Conservation (phyloP, 805 yeast species). For the Yamadazyma philogaea region DNA sequence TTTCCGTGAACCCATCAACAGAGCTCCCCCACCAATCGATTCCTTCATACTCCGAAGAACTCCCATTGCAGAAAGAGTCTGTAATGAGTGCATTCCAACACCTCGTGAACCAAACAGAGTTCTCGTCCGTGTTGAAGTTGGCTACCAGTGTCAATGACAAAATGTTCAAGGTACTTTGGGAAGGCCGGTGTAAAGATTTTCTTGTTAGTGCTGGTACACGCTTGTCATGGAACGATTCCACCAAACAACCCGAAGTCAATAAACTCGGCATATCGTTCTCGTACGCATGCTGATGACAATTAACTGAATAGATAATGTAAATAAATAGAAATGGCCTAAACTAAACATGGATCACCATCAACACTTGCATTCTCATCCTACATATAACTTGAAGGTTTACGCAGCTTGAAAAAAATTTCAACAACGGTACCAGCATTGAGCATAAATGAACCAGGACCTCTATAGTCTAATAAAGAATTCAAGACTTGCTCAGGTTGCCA, state of each 20-base stretch:
- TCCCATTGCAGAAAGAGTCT: constrained; percentile 23
- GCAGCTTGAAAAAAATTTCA: constrained; percentile 1
- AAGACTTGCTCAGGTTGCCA: constrained; percentile 44
- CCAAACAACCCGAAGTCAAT: constrained; percentile 45
- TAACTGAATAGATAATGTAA: background rate
- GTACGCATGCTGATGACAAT: constrained; percentile 37
- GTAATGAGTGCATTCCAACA: constrained; percentile 51
- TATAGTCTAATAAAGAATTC: constrained; percentile 37
- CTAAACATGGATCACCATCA: no score
- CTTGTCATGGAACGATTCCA: constrained; percentile 36
- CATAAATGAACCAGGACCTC: constrained; percentile 27
- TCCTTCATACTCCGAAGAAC: constrained; percentile 1
- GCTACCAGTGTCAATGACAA: constrained; percentile 66
- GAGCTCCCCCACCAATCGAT: background rate
- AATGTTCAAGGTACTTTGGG: constrained; percentile 73
- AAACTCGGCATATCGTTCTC: constrained; percentile 61
- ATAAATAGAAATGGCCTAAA: no score
- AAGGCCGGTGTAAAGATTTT: constrained; percentile 79
- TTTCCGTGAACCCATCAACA: constrained; percentile 3
- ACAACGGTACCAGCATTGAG: background rate
- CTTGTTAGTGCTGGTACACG: constrained; percentile 72
- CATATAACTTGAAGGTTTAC: background rate
- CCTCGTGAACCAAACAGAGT: constrained; percentile 50
- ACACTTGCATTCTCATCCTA: background rate
- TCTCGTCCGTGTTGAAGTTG: constrained; percentile 68